phyloP scores from a whole-genome alignment of 306 rosid genomes.

The Sechiopsis laciniata region DNA sequence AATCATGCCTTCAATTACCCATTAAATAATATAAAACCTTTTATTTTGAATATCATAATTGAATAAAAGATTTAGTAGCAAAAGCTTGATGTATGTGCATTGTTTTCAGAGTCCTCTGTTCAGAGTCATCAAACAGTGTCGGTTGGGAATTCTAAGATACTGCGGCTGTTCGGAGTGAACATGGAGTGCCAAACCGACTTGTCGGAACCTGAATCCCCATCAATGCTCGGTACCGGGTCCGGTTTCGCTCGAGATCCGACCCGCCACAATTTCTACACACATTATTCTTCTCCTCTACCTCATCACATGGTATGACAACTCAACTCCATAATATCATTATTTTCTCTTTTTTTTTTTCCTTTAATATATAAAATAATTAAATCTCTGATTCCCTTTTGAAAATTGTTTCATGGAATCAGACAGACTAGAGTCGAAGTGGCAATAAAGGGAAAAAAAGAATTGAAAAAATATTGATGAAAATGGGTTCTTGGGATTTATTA shows the following conservation, averaged over 20 bases:
- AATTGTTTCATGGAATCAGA: constrained; percentile 34
- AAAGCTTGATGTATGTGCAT: constrained; percentile 26
- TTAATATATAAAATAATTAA: not conserved
- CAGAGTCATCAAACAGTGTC: constrained; percentile 37
- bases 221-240: constrained; percentile 39
- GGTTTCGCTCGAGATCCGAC: constrained; percentile 38
- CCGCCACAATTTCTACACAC: constrained; percentile 29
- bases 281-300: constrained; percentile 33
- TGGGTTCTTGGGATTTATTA: not conserved
- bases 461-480: not conserved
- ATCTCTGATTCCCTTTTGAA: not conserved
- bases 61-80: not conserved
- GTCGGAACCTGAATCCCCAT: constrained; percentile 41
- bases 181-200: constrained; percentile 65
- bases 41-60: not conserved
- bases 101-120: constrained; percentile 40
- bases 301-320: constrained; percentile 56
- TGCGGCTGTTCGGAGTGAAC: constrained; percentile 90
- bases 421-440: constrained; percentile 26
- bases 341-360: not conserved
- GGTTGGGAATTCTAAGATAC: constrained; percentile 53
- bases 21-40: not conserved
- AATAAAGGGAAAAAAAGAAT: not conserved
- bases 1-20: constrained; percentile 6
- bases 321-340: not conserved